These are phyloP conservation scores for Lipomyces mesembrius DNA, from an alignment of 805 yeast genomes.

Conservation along the genomic window DNA sequence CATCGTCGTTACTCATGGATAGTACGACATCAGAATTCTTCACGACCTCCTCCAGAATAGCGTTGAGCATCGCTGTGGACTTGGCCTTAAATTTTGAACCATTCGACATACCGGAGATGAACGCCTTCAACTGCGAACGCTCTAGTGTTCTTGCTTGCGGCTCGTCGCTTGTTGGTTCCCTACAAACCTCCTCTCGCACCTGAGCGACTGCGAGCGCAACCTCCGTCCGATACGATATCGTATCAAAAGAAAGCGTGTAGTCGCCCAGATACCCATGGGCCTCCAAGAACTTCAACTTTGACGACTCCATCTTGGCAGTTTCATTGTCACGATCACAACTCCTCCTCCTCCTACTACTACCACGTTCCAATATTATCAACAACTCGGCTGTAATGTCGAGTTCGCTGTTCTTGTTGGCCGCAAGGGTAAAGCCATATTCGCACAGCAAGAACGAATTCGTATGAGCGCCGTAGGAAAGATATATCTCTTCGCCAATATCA, in stretches of 20 bases:
- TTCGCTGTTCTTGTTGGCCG: conserved; percentile 67
- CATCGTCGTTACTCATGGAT: neutral
- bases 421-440: conserved; percentile 82
- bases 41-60: conserved; percentile 6
- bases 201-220: conserved; percentile 65
- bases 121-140: conserved; percentile 18
- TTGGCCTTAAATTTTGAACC: conserved; percentile 1
- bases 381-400: conserved; percentile 64
- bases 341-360: conserved; percentile 47
- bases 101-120: conserved; percentile 12
- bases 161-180: conserved; percentile 9
- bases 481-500: conserved; percentile 60
- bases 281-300: conserved; percentile 51
- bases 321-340: conserved; percentile 40
- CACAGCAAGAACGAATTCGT: conserved; percentile 77
- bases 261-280: conserved; percentile 68
- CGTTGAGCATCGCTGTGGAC: neutral
- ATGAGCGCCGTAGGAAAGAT: conserved; percentile 85
- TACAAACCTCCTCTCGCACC: conserved; percentile 18
- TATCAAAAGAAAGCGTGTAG: conserved; percentile 62
- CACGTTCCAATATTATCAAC: conserved; percentile 44
- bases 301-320: neutral
- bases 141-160: conserved; percentile 1
- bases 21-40: neutral
- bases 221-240: conserved; percentile 71